These are phyloP conservation scores for Biscutella laevigata DNA, from an alignment of 441 rosid genomes.

Conservation along the genomic window DNA sequence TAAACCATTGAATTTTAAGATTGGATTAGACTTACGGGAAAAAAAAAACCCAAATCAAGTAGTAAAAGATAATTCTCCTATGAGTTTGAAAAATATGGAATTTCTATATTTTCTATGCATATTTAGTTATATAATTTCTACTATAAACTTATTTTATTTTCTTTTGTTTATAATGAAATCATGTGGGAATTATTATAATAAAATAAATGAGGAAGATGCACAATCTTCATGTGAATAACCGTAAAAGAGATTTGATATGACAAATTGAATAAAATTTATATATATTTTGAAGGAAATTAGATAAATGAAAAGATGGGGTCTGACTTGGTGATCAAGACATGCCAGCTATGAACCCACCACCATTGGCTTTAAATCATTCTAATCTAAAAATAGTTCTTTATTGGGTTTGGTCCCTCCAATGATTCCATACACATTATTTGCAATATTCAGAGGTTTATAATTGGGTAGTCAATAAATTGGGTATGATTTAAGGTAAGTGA, in stretches of 20 bases:
- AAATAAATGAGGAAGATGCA: too few relatives aligned
- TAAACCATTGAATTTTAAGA: background rate
- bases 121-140: too few relatives aligned
- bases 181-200: too few relatives aligned
- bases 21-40: background rate
- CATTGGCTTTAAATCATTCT: slow-evolving; percentile 13
- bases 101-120: too few relatives aligned
- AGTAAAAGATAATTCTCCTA: too few relatives aligned
- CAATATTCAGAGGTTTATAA: too few relatives aligned
- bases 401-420: slow-evolving; percentile 23
- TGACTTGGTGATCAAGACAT: slow-evolving; percentile 19
- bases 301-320: slow-evolving; percentile 4
- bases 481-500: slow-evolving; percentile 25
- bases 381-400: background rate
- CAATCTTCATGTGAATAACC: slow-evolving; percentile 16
- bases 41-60: background rate
- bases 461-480: slow-evolving; percentile 17
- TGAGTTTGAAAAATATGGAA: too few relatives aligned
- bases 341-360: slow-evolving; percentile 32
- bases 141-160: background rate
- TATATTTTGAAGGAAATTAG: background rate
- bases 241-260: background rate
- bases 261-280: background rate
- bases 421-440: slow-evolving; percentile 20
- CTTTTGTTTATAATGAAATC: too few relatives aligned